Conservation (phyloP, 2,329 filamentous ascomycete species). For the Botryotinia calthae region DNA sequence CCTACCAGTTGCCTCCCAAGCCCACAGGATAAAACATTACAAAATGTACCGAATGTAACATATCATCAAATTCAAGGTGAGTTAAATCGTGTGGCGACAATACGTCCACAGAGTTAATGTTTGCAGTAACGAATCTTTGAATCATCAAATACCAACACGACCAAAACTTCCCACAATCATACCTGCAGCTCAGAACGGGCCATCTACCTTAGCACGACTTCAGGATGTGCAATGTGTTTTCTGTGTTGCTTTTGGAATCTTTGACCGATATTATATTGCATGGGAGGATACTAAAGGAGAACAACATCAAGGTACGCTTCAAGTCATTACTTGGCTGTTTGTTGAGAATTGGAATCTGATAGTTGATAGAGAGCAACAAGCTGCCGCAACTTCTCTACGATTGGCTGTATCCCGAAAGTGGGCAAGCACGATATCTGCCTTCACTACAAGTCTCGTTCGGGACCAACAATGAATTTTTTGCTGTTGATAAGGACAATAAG, state of each 20-base stretch:
- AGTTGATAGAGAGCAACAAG: background rate
- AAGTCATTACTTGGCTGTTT: background rate
- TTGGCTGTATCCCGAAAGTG: background rate
- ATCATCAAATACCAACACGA: background rate
- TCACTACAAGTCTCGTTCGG: background rate
- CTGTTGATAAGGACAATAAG: background rate
- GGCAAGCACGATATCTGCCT: background rate
- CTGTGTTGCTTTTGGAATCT: background rate
- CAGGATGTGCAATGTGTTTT: background rate
- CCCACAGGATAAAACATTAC: background rate
- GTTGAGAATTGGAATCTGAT: background rate
- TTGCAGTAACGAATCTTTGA: background rate
- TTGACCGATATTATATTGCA: background rate
- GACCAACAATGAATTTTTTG: background rate
- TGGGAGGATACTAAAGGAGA: background rate
- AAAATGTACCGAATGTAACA: background rate
- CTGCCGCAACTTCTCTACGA: background rate
- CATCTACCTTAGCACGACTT: background rate
- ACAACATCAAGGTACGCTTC: background rate
- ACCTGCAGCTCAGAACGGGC: background rate
- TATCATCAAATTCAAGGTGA: background rate
- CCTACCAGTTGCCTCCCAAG: background rate
- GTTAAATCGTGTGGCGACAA: background rate
- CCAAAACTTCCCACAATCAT: background rate
- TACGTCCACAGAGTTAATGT: background rate